These are phyloP conservation scores for Emergomyces orientalis DNA, from an alignment of 2,329 filamentous ascomycete genomes.

Conservation along the genomic window DNA sequence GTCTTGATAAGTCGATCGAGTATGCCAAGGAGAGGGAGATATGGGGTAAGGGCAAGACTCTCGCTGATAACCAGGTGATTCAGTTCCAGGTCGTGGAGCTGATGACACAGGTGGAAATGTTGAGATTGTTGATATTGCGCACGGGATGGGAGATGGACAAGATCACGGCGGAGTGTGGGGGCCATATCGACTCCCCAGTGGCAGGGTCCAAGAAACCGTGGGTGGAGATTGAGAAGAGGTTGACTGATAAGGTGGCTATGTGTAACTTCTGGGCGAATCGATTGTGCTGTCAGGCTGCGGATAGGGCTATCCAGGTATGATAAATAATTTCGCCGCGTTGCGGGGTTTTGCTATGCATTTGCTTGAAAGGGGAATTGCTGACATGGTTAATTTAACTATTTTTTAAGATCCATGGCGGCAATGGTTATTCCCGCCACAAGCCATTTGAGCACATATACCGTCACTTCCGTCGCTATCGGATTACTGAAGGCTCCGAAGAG, in stretches of 20 bases:
- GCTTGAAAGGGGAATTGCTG: neutral
- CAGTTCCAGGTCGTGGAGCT: constrained; percentile 57
- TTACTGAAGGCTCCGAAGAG: constrained; percentile 57
- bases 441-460: constrained; percentile 59
- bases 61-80: constrained; percentile 53
- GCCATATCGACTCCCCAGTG: constrained; percentile 11
- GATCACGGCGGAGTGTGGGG: constrained; percentile 27
- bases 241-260: constrained; percentile 56
- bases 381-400: neutral
- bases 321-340: neutral
- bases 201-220: constrained; percentile 27
- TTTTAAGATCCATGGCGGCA: constrained; percentile 44
- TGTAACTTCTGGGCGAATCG: constrained; percentile 58
- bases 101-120: constrained; percentile 53
- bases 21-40: constrained; percentile 48
- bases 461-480: constrained; percentile 54
- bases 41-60: constrained; percentile 42
- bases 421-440: constrained; percentile 49
- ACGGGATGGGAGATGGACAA: constrained; percentile 54
- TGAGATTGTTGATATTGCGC: constrained; percentile 51
- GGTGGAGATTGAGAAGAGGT: constrained; percentile 47
- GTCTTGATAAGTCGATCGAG: constrained; percentile 48
- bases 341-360: neutral
- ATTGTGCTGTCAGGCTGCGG: constrained; percentile 51
- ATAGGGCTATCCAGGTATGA: constrained; percentile 50